Evolutionary conservation across 345 rosid species (phyloP).

Genomic region (Cardiospermum halicacabum): DNA sequence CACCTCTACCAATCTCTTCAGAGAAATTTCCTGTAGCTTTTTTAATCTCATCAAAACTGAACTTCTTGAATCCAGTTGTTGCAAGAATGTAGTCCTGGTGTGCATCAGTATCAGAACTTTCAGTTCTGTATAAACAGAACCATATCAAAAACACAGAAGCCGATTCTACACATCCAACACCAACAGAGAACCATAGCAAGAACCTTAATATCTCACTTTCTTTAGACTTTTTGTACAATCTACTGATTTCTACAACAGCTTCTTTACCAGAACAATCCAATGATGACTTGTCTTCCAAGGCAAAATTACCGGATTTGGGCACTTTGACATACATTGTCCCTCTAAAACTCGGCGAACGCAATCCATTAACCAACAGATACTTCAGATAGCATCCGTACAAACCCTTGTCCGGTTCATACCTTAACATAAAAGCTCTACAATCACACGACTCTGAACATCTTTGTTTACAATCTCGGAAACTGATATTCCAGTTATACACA

Average conservation of each 20-base stretch:
- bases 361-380: constrained; percentile 19
- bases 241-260: not conserved
- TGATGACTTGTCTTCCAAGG: not conserved
- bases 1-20: constrained; percentile 36
- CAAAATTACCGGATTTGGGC: constrained; percentile 13
- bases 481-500: not conserved
- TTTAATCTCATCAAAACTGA: constrained; percentile 28
- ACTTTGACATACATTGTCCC: constrained; percentile 24
- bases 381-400: constrained; percentile 21
- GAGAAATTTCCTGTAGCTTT: constrained; percentile 26
- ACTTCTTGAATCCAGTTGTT: constrained; percentile 13
- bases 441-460: constrained; percentile 18
- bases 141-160: constrained; percentile 6
- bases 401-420: not conserved
- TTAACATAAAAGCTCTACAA: constrained; percentile 23
- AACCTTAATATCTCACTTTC: not conserved
- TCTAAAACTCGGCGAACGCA: not conserved
- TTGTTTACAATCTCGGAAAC: constrained; percentile 14
- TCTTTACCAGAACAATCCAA: constrained; percentile 6
- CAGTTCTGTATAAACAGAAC: not conserved
- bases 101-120: not conserved
- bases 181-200: constrained; percentile 6
- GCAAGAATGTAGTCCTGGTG: constrained; percentile 3
- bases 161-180: not conserved
- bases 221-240: constrained; percentile 3